phyloP scores from a whole-genome alignment of 2,329 filamentous ascomycete species.

The Aspergillus udagawae region DNA sequence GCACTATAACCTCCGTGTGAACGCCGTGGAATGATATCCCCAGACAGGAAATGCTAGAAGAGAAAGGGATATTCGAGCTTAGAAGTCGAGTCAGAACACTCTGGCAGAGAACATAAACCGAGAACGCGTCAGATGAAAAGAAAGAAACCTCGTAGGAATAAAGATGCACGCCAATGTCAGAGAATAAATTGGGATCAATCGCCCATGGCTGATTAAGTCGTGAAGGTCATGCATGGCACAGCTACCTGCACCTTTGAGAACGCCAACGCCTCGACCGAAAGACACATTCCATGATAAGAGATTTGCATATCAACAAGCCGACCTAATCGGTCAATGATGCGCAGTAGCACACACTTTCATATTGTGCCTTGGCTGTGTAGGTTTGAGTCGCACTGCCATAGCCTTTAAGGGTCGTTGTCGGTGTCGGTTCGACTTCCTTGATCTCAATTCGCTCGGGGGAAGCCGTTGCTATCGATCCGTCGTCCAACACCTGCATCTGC shows the following conservation, averaged over 20 bases:
- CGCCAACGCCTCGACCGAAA: slow-evolving; percentile 15
- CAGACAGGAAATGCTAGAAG: neutral
- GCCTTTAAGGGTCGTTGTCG: slow-evolving; percentile 30
- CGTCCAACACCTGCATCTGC: slow-evolving; percentile 57
- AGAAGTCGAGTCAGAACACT: neutral
- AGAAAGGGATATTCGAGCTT: neutral
- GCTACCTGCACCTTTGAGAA: slow-evolving; percentile 11
- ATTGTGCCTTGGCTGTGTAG: slow-evolving; percentile 34
- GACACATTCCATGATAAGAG: slow-evolving; percentile 2
- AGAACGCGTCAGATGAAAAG: neutral
- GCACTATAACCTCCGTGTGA: neutral
- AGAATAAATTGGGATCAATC: neutral
- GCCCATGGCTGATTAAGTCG: neutral
- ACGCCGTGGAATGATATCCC: neutral
- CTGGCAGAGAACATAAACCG: neutral
- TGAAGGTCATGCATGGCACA: slow-evolving; percentile 1
- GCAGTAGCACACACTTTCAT: slow-evolving; percentile 35
- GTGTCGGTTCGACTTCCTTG: slow-evolving; percentile 33
- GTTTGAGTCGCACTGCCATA: slow-evolving; percentile 25
- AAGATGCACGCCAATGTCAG: neutral
- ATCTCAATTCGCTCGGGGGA: slow-evolving; percentile 28
- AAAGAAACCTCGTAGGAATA: neutral
- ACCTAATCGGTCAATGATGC: slow-evolving; percentile 31
- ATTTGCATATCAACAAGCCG: slow-evolving; percentile 6
- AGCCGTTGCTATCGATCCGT: slow-evolving; percentile 40